A percentile compares a stretch with the other conserved stretches of the same genome.
Evolutionary conservation across 805 yeast species (phyloP).

Genomic region (Candida ulmi): DNA sequence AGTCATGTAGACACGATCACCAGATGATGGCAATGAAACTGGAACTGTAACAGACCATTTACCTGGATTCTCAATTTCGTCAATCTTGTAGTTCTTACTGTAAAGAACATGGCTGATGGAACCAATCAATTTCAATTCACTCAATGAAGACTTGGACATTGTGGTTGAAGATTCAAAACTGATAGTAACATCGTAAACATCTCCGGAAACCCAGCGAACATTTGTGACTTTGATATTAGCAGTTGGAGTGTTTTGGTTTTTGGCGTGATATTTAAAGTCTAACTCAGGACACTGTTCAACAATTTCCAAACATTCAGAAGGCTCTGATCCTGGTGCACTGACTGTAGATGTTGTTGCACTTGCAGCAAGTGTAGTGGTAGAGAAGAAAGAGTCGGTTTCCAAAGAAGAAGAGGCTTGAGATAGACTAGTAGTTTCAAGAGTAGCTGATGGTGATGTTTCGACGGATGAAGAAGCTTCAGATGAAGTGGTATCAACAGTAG

Average conservation of each 20-base stretch:
- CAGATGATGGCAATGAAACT: constrained; percentile 1
- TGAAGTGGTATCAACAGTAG: too few relatives aligned
- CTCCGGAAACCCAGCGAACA: constrained; percentile 11
- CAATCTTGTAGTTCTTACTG: constrained; percentile 7
- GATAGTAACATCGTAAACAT: constrained; percentile 12
- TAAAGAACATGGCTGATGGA: constrained; percentile 6
- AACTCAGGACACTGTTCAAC: constrained; percentile 7
- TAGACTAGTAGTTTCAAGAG: too few relatives aligned
- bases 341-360: too few relatives aligned
- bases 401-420: too few relatives aligned
- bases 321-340: too few relatives aligned
- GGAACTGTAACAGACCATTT: constrained; percentile 8
- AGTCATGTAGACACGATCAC: constrained; percentile 9
- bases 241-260: constrained; percentile 9
- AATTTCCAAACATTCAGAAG: too few relatives aligned
- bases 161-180: constrained; percentile 5
- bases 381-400: too few relatives aligned
- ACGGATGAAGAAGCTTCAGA: too few relatives aligned
- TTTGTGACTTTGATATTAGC: constrained; percentile 8
- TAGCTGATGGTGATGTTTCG: too few relatives aligned
- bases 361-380: too few relatives aligned
- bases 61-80: constrained; percentile 5
- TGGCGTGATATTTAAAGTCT: constrained; percentile 10
- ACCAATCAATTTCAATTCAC: constrained; percentile 17
- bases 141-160: constrained; percentile 10